Evolutionary conservation across 805 yeast genomes (phyloP).

Genomic region (Wickerhamomyces ciferrii): DNA sequence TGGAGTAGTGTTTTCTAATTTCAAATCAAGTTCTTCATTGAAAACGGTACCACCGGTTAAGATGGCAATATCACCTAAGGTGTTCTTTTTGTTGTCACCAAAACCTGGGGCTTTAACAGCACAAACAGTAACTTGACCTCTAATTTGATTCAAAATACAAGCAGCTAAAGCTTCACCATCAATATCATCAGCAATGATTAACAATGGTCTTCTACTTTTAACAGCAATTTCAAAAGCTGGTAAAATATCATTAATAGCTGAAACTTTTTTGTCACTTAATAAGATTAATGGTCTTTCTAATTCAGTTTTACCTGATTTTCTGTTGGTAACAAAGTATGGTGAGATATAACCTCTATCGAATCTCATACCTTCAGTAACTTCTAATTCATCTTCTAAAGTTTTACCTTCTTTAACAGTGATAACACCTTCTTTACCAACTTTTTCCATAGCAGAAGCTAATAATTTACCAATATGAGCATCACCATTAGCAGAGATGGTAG

Average conservation of each 20-base stretch:
- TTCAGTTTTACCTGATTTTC: constrained; percentile 90
- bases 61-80: constrained; percentile 91
- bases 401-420: constrained; percentile 97
- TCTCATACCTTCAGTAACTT: constrained; percentile 97
- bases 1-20: constrained; percentile 90
- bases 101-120: constrained; percentile 99
- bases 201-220: constrained; percentile 87
- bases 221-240: constrained; percentile 93
- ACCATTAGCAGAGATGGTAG: constrained; percentile 96
- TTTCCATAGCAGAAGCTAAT: constrained; percentile 94
- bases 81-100: constrained; percentile 97
- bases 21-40: constrained; percentile 91
- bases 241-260: constrained; percentile 83
- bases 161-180: constrained; percentile 99
- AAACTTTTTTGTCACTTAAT: constrained; percentile 86
- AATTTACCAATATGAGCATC: constrained; percentile 88
- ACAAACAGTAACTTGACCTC: constrained; percentile 97
- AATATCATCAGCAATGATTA: constrained; percentile 91
- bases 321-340: constrained; percentile 92
- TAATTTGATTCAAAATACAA: constrained; percentile 91
- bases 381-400: constrained; percentile 93
- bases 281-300: constrained; percentile 88
- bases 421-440: constrained; percentile 98
- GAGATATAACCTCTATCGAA: constrained; percentile 97
- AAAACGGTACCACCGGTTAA: constrained; percentile 83